These are phyloP conservation scores for Sporothrix pallida DNA, from an alignment of 2,329 filamentous ascomycete genomes.

Conservation along the genomic window DNA sequence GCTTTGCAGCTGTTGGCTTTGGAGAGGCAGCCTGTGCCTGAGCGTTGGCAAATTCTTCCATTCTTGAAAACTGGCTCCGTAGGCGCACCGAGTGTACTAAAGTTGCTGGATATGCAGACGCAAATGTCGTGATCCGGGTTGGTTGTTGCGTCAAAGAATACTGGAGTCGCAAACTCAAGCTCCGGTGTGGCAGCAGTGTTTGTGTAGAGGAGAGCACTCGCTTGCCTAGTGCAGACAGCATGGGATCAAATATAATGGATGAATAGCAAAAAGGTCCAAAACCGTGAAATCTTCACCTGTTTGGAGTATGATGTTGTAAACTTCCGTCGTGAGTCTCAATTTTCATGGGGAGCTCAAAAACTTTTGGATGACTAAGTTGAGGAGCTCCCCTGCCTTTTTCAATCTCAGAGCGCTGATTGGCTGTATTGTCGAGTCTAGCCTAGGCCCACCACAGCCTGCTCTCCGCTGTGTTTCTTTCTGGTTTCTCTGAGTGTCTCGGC, in stretches of 20 bases:
- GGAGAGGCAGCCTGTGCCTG: neutral
- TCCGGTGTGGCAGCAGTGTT: neutral
- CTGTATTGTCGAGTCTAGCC: neutral
- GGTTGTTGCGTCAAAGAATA: constrained; percentile 22
- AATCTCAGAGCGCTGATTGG: constrained; percentile 28
- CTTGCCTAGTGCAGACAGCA: constrained; percentile 11
- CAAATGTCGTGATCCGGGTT: constrained; percentile 28
- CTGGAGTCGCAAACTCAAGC: neutral
- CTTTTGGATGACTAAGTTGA: constrained; percentile 29
- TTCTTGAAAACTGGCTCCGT: neutral
- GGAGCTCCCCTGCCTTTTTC: neutral
- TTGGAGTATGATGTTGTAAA: neutral
- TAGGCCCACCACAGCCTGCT: neutral
- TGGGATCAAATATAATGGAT: neutral
- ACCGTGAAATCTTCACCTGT: neutral
- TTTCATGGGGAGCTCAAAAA: constrained; percentile 21
- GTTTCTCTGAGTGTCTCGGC: too few relatives aligned
- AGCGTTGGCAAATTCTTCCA: neutral
- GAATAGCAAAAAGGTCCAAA: neutral
- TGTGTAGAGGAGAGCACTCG: constrained; percentile 8
- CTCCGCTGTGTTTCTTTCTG: neutral
- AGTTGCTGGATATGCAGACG: neutral
- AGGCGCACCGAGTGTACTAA: neutral
- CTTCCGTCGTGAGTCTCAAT: neutral
- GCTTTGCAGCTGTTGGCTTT: constrained; percentile 20